Evolutionary conservation across 257 asterid species (phyloP).

Genomic region (Nicotiana tomentosiformis): DNA sequence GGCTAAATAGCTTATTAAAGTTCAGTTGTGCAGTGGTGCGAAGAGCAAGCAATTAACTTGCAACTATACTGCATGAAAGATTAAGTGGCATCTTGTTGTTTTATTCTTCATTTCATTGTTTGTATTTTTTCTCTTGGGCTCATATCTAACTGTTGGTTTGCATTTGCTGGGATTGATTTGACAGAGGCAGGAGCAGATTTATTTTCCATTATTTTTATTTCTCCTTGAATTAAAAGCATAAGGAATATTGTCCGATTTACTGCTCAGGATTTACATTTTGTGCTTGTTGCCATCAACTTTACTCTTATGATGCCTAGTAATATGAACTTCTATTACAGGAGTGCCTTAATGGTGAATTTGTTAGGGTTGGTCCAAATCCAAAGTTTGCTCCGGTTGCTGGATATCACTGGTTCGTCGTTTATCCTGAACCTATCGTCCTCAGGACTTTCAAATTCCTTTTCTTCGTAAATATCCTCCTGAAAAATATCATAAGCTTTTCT

Average conservation of each 20-base stretch:
- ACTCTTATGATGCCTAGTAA: background rate
- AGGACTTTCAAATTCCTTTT: background rate
- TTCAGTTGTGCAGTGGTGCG: background rate
- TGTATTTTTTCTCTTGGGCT: background rate
- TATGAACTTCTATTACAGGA: constrained; percentile 41
- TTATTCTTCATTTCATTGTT: too few relatives aligned
- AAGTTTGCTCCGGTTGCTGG: constrained; percentile 95
- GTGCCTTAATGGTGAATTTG: constrained; percentile 95
- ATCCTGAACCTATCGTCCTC: background rate
- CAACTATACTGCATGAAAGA: too few relatives aligned
- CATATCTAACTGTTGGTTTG: background rate
- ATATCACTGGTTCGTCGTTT: constrained; percentile 68
- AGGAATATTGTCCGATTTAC: background rate
- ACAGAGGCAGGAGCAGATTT: background rate
- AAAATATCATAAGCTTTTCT: too few relatives aligned
- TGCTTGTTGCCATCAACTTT: background rate
- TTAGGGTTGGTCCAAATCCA: constrained; percentile 90
- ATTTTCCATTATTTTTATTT: background rate
- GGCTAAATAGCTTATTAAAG: background rate
- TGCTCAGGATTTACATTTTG: background rate
- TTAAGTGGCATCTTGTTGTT: too few relatives aligned
- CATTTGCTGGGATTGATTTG: background rate
- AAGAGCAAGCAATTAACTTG: background rate
- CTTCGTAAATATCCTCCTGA: too few relatives aligned
- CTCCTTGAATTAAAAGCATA: background rate